Conservation (phyloP, 2,329 filamentous ascomycete species). For the Cryphonectria radicalis region DNA sequence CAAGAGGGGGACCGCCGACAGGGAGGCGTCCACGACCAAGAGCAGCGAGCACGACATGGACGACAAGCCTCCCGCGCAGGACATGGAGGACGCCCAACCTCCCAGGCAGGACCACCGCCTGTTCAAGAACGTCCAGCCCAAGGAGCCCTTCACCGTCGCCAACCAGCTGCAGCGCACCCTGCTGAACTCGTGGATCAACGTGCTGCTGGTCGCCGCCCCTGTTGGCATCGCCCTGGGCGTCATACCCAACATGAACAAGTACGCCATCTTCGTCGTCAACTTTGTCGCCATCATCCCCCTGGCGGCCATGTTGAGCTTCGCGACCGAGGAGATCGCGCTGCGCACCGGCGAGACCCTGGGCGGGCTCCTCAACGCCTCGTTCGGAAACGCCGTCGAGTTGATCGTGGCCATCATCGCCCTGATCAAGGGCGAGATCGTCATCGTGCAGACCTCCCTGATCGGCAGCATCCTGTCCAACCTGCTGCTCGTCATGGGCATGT, state of each 20-base stretch:
- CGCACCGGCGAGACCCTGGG: conserved; percentile 84
- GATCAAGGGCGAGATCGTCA: conserved; percentile 72
- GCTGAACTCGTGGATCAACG: conserved; percentile 84
- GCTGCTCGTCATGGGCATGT: conserved; percentile 87
- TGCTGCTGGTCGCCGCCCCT: conserved; percentile 78
- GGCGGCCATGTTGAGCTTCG: conserved; percentile 83
- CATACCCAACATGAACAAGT: conserved; percentile 55
- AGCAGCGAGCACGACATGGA: conserved; percentile 28
- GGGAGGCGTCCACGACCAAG: conserved; percentile 32
- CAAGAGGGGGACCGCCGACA: conserved; percentile 29
- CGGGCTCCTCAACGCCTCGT: conserved; percentile 86
- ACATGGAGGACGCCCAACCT: conserved; percentile 36
- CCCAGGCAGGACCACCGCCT: conserved; percentile 46
- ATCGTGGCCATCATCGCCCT: conserved; percentile 89
- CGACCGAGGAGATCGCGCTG: conserved; percentile 87
- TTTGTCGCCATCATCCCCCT: conserved; percentile 91
- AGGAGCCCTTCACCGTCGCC: conserved; percentile 59
- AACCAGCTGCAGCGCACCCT: conserved; percentile 76
- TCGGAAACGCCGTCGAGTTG: conserved; percentile 87
- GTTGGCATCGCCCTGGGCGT: conserved; percentile 78
- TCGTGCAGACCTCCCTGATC: conserved; percentile 91
- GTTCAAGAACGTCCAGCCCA: conserved; percentile 53
- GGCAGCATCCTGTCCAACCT: conserved; percentile 92
- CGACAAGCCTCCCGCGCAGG: conserved; percentile 42
- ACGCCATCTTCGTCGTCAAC: conserved; percentile 82